Conservation (phyloP, 2,329 filamentous ascomycete genomes). For the Verticillium longisporum region DNA sequence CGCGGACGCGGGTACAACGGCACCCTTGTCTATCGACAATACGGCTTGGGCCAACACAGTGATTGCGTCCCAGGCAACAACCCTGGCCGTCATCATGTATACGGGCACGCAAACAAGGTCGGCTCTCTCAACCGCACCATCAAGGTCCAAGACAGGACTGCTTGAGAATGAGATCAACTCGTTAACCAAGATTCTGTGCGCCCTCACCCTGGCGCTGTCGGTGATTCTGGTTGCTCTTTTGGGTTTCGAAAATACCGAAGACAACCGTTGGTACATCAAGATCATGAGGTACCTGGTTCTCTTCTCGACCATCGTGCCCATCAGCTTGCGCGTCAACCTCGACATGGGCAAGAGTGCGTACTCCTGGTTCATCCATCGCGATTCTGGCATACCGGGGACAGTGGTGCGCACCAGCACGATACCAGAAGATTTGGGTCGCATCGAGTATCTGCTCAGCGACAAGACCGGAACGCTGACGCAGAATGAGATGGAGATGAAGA, state of each 20-base stretch:
- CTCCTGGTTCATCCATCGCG: conserved; percentile 89
- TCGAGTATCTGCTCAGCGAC: conserved; percentile 93
- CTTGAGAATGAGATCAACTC: conserved; percentile 96
- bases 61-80: conserved; percentile 84
- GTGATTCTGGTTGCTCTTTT: conserved; percentile 83
- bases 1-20: conserved; percentile 44
- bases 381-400: conserved; percentile 82
- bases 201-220: conserved; percentile 78
- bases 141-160: conserved; percentile 87
- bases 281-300: conserved; percentile 97
- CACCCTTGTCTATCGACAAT: conserved; percentile 86
- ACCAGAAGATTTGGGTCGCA: conserved; percentile 88
- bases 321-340: conserved; percentile 90
- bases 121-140: conserved; percentile 84
- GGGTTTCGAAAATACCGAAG: conserved; percentile 63
- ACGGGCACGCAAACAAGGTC: conserved; percentile 92
- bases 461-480: conserved; percentile 98
- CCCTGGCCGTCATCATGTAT: conserved; percentile 86
- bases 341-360: conserved; percentile 97
- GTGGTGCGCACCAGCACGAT: conserved; percentile 96
- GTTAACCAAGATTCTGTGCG: conserved; percentile 90
- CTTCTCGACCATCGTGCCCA: conserved; percentile 98
- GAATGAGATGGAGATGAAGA: conserved; percentile 98
- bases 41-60: conserved; percentile 99
- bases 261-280: conserved; percentile 82